Base-by-base conservation (phyloP, 768 basidiomycete genomes). In the Russula foetens region DNA sequence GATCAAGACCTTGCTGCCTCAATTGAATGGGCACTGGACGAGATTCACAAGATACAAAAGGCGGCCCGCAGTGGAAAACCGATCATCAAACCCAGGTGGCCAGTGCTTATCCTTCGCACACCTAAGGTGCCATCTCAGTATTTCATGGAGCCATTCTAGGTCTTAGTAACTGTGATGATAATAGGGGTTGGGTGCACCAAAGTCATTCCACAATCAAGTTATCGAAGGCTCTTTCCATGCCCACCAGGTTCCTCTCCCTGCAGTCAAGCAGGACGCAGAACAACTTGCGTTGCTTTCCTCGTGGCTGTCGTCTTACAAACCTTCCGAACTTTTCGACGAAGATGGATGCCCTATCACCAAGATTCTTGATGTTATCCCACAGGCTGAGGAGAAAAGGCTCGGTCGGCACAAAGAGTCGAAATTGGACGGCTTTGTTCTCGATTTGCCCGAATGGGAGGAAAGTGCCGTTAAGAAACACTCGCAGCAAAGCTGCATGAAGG, bases 241-340 rank as follows among this genome's bases (percentile, higher is more conserved):
- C 0, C 92, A 97, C 69, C 93, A 96, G 74, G 92, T 96, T 1
- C 92, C 93, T 5, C 81, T 96, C 19, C 86, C 91, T 2, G 75
- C 75, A 12, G 86, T 86, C 2, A 85, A 84, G 71, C 84, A 78
- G 0, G 80, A 83, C 56, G 69, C 74, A 7, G 81, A 82, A 58
- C 84, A 94, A 66, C 83, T 92, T 58, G 66, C 67, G 0, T 69
- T 79, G 11, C 79, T 97, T 33, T 79, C 86, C 65, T 66, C 75
- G 1, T 96, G 94, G 94, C 79, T 94, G 50, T 67, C 74, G 12
- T 85, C 84, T 6, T 96, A 95, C 71, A 74, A 74, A 2, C 84
- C 89, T 0, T 66, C 79, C 4, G 82, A 90, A 51, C 79, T 92
- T 17, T 88, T 95, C 70, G 74, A 77, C 53, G 66, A 72, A 4